Base-by-base conservation (phyloP, 2,329 filamentous ascomycete genomes). In the Trichoderma sp. region DNA sequence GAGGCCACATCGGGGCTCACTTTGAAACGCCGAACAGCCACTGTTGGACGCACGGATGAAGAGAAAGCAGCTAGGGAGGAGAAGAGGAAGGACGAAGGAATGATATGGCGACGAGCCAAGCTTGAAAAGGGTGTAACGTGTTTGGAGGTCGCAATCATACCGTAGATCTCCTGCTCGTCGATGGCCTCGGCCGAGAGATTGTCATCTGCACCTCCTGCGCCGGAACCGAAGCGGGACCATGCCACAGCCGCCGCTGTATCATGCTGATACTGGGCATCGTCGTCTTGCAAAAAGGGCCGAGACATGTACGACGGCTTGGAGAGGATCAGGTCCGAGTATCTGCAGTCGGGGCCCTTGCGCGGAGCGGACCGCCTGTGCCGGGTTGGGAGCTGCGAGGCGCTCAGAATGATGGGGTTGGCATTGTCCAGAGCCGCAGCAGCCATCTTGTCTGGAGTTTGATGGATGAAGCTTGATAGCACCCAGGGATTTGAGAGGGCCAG, bases 101-200 rank as follows among this genome's bases (percentile, higher is more conserved):
- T n/a, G 52, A 13, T 7, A 56, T 46, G 37, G 24, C 51, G 13
- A 18, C 34, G 52, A 26, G 26, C 26, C 16, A 63, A 49, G 52
- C 54, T 58, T n/a, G 59, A 6, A 34, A 54, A 26, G 18, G 28
- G 24, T 13, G 18, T 3, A 37, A 58, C 13, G 24, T 18, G 37
- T 39, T 28, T 49, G 30, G 54, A 43, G 30, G 21, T 11, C 39
- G 28, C 26, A 24, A 56, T 69, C 83, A 71, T 82, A 96, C 93
- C 94, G 78, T 95, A 99, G 52, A 99, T 95, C 81, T 99, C 96
- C 79, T 97, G 96, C 79, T 96, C 93, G 77, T 99, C 96, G 73
- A 99, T 97, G 68, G 92, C 91, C 74, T 98, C 94, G 1, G 84
- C 82, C 59, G 88, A 85, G 69, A 90, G 87, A 69, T 89, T 87